Conservation (phyloP, 2,329 filamentous ascomycete genomes). For the Aspergillus calidoustus region DNA sequence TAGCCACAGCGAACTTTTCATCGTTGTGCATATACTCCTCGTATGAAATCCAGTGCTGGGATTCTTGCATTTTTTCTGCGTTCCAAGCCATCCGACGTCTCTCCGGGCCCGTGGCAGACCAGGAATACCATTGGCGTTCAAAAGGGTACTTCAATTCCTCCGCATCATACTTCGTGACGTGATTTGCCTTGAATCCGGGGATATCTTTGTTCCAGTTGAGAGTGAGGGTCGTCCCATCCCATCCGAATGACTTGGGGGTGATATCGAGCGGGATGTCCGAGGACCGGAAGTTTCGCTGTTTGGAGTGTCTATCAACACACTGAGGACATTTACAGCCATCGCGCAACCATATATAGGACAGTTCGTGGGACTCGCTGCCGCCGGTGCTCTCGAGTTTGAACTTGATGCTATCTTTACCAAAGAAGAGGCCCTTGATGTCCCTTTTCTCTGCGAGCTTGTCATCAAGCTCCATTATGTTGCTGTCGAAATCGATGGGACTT, state of each 20-base stretch:
- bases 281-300: slow-evolving; percentile 67
- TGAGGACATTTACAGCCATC: slow-evolving; percentile 59
- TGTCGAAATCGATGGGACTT: not conserved
- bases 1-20: slow-evolving; percentile 61
- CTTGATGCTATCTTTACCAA: not conserved
- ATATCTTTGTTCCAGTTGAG: slow-evolving; percentile 68
- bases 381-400: not conserved
- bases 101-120: not conserved
- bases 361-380: not conserved
- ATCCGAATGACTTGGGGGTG: slow-evolving; percentile 38
- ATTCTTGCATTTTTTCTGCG: slow-evolving; percentile 48
- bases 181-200: slow-evolving; percentile 45
- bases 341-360: slow-evolving; percentile 47
- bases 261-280: slow-evolving; percentile 64
- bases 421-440: not conserved
- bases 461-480: not conserved
- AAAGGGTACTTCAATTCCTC: slow-evolving; percentile 18
- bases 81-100: slow-evolving; percentile 40
- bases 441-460: not conserved
- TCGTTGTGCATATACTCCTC: slow-evolving; percentile 70
- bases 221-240: slow-evolving; percentile 51
- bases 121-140: not conserved
- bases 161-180: slow-evolving; percentile 43
- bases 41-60: slow-evolving; percentile 65
- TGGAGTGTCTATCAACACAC: slow-evolving; percentile 63